Evolutionary conservation across 345 rosid genomes (phyloP).

Genomic region (Arabis alpina): DNA sequence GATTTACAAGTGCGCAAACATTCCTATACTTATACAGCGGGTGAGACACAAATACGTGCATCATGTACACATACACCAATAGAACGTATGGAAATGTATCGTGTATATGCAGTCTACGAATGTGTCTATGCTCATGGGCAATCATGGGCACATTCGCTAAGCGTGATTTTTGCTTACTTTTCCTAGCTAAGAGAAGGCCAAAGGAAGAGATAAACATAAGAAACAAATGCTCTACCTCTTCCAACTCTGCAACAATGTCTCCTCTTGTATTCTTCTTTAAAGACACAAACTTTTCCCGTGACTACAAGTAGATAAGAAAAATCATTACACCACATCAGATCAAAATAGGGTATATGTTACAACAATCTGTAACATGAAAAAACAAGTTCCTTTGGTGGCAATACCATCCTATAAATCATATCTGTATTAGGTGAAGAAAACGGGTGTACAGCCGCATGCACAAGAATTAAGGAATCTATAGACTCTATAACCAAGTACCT

Average conservation of each 20-base stretch:
- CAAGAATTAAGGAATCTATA: slow-evolving; percentile 14
- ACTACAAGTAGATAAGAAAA: slow-evolving; percentile 51
- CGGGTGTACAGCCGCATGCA: slow-evolving; percentile 5
- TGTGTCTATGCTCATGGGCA: slow-evolving; percentile 1
- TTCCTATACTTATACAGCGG: no score
- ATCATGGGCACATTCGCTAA: background rate
- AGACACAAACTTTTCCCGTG: slow-evolving; percentile 89
- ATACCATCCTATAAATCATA: background rate
- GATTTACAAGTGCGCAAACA: no score
- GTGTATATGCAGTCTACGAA: background rate
- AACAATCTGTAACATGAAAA: no score
- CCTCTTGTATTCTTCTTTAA: slow-evolving; percentile 81
- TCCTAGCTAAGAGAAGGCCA: slow-evolving; percentile 15
- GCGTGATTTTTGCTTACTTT: background rate
- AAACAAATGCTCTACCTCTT: slow-evolving; percentile 64
- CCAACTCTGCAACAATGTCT: slow-evolving; percentile 77
- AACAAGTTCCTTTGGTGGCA: background rate
- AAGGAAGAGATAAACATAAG: background rate
- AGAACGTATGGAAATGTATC: no score
- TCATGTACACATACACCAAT: no score
- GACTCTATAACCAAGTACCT: slow-evolving; percentile 54
- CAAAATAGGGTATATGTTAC: no score
- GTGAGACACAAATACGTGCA: no score
- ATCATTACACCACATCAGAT: slow-evolving; percentile 27
- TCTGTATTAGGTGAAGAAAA: background rate